phyloP scores from a whole-genome alignment of 1,284 basidiomycete species.

The Naganishia liquefaciens region DNA sequence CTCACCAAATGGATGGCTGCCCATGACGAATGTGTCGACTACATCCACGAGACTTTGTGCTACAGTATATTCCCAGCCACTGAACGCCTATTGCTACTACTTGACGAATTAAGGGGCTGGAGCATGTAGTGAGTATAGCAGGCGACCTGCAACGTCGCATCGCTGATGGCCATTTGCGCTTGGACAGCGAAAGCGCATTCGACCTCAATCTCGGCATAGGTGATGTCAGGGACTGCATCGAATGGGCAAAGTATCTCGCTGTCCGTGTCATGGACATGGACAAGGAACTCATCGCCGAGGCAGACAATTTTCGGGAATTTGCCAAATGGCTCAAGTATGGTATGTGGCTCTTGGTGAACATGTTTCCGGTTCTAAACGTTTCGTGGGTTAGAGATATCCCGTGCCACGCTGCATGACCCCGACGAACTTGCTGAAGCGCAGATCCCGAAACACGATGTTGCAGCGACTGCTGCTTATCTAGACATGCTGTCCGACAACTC shows the following conservation, averaged over 20 bases:
- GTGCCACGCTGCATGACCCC: constrained; percentile 12
- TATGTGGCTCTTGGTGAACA: constrained; percentile 27
- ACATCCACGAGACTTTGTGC: constrained; percentile 43
- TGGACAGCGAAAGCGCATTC: constrained; percentile 1
- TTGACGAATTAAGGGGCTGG: constrained; percentile 48
- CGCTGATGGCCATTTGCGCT: background rate
- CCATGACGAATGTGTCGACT: constrained; percentile 40
- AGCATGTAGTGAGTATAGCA: constrained; percentile 37
- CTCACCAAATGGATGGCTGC: constrained; percentile 47
- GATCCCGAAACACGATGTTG: constrained; percentile 18
- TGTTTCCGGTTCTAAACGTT: background rate
- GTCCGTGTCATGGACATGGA: constrained; percentile 26
- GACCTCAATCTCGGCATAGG: constrained; percentile 1
- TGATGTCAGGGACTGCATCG: constrained; percentile 7
- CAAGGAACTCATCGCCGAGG: constrained; percentile 19
- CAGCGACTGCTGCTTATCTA: constrained; percentile 5
- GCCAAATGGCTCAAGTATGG: constrained; percentile 51
- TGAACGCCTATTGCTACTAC: constrained; percentile 44
- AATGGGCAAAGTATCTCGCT: constrained; percentile 30
- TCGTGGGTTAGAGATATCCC: constrained; percentile 14
- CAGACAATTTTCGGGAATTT: constrained; percentile 39
- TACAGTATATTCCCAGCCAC: constrained; percentile 47
- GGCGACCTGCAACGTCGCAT: background rate
- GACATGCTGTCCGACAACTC: constrained; percentile 14
- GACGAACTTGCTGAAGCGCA: constrained; percentile 15